These are phyloP conservation scores for Boletus sp. DNA, from an alignment of 768 basidiomycete species.

Conservation along the genomic window DNA sequence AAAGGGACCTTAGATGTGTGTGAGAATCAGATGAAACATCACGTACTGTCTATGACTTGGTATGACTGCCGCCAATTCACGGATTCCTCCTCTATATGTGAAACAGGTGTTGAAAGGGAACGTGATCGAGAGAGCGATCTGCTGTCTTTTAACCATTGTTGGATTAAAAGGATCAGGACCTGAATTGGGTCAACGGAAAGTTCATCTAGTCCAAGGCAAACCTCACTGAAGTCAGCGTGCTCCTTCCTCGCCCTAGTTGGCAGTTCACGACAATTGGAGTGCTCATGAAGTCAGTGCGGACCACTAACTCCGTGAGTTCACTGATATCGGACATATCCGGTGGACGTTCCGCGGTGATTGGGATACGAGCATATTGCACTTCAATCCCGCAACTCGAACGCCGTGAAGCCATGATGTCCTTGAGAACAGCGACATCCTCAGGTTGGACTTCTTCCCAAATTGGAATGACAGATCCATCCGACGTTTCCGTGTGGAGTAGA, in stretches of 20 bases:
- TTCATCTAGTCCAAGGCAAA: background rate
- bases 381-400: constrained; percentile 47
- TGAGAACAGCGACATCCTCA: constrained; percentile 73
- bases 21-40: background rate
- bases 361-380: constrained; percentile 80
- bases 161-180: constrained; percentile 81
- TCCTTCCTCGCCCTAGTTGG: constrained; percentile 90
- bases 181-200: constrained; percentile 26
- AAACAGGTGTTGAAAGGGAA: constrained; percentile 41
- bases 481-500: constrained; percentile 85
- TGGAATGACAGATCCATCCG: constrained; percentile 86
- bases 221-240: constrained; percentile 83
- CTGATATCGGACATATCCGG: constrained; percentile 73
- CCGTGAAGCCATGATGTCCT: constrained; percentile 80
- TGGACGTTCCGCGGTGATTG: constrained; percentile 87
- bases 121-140: constrained; percentile 36
- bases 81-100: constrained; percentile 29
- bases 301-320: constrained; percentile 76
- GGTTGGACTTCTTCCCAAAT: constrained; percentile 89
- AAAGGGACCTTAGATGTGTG: constrained; percentile 4
- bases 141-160: constrained; percentile 68
- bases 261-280: constrained; percentile 93
- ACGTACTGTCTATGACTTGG: constrained; percentile 87
- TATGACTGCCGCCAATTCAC: constrained; percentile 60
- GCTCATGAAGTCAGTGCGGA: constrained; percentile 61